Evolutionary conservation across 208 protist genomes (phyloP), one percentile per base, ranked within the genome.

Genomic region (Trichomonas tenax): DNA sequence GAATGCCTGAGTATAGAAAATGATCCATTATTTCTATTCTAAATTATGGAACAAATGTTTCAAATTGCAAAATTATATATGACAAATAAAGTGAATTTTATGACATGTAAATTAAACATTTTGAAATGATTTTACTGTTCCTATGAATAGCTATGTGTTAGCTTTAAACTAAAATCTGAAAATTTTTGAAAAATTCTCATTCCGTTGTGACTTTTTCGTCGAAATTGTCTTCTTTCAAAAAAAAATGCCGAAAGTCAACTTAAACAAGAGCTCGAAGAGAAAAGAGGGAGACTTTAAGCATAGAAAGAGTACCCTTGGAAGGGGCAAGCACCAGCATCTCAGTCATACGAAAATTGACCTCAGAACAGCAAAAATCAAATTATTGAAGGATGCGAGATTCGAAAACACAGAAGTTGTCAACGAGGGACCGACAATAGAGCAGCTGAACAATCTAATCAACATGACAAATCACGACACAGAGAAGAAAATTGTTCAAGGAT

Each of bases 341-440:
- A 93, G 86, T 36, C 86, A 93, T 36, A 93, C 86, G 1, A 93
- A 93, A 93, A 93, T 93, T 51, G 86, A 93, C 46, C 31, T 93
- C 6, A 26, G 36, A 93, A 93, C 86, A 31, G 86, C 86, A 15
- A 93, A 17, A 17, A 23, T 93, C 10, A 48, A 38, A 58, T 41
- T 93, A 48, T 44, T 44, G 51, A 93, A 21, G 8, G 40, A 93
- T 48, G 8, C 11, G 0, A 48, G n/a, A 93, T 93, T 44, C 45
- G 86, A 93, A 93, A 93, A 93, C 31, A 44, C 45, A 34, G 44
- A 93, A 40, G 34, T 48, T 48, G 86, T 48, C 41, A 41, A 14
- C 11, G 15, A 48, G 36, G 44, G 40, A 21, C 86, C 86, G 31
- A 93, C 40, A 38, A 93, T 93, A 23, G 40, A 93, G 26, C 86